Evolutionary conservation across 192 early-diverging fungal genomes (phyloP).

Genomic region (Backusella luteola): DNA sequence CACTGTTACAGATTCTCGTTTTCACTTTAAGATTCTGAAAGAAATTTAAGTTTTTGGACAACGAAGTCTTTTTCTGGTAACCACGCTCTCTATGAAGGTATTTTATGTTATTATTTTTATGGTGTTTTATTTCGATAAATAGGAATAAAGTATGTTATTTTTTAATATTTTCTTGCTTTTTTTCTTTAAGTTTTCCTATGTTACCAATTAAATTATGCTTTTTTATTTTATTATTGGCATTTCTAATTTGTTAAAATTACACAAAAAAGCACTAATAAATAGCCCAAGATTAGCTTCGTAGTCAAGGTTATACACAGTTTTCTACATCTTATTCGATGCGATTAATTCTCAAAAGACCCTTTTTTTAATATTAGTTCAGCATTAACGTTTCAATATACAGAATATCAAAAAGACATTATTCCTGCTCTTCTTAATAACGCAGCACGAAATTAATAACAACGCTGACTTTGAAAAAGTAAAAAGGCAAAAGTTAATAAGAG

Average conservation of each 20-base stretch:
- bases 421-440: not conserved
- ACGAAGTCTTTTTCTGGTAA: not conserved
- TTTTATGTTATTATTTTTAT: not conserved
- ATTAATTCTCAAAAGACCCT: no score
- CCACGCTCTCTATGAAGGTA: not conserved
- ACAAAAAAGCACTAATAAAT: not conserved
- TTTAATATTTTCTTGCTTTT: not conserved
- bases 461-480: not conserved
- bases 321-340: not conserved
- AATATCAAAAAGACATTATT: not conserved
- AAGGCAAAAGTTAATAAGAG: not conserved
- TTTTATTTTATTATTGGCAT: not conserved
- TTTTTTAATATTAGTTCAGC: not conserved
- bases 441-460: not conserved
- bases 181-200: not conserved
- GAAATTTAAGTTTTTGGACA: not conserved
- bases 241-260: conserved; percentile 7
- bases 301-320: not conserved
- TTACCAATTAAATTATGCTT: not conserved
- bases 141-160: not conserved
- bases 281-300: not conserved
- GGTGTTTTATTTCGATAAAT: not conserved
- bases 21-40: not conserved
- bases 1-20: not conserved
- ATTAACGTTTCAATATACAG: not conserved